These are phyloP conservation scores for Rhododendron henanense DNA, from an alignment of 148 eudicot species.

Conservation along the genomic window DNA sequence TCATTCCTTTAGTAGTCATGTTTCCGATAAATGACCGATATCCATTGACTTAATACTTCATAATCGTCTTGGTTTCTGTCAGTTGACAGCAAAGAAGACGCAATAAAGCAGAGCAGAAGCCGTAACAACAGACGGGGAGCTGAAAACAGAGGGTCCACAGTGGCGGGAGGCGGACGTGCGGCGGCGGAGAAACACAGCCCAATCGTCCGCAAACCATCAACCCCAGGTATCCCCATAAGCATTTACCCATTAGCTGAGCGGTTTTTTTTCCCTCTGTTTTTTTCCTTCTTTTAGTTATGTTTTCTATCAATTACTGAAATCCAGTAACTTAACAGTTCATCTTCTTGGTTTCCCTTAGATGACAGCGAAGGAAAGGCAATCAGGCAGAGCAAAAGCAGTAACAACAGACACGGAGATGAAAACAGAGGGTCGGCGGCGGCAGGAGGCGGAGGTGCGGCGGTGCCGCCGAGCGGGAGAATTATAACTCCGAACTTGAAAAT, in stretches of 20 bases:
- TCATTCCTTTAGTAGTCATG: not conserved
- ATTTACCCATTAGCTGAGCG: not conserved
- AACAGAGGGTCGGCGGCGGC: not conserved
- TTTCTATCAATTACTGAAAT: not conserved
- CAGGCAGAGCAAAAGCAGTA: not conserved
- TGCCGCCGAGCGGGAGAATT: conserved; percentile 30
- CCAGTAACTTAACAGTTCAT: not conserved
- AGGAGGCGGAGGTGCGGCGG: not conserved
- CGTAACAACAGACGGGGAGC: not conserved
- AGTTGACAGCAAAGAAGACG: not conserved
- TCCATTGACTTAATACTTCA: not conserved
- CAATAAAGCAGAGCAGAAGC: not conserved
- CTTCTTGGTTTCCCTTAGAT: not conserved
- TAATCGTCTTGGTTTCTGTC: not conserved
- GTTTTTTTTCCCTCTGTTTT: not conserved
- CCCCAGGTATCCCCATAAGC: not conserved
- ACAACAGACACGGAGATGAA: not conserved
- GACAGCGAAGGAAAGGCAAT: not conserved
- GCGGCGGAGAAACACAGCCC: not conserved
- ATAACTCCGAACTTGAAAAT: conserved; percentile 47
- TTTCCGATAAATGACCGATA: not conserved
- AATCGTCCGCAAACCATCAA: not conserved
- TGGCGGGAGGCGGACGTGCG: not conserved
- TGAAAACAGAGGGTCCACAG: not conserved
- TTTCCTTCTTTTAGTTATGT: not conserved